Evolutionary conservation across 768 basidiomycete species (phyloP).

Genomic region (Suillus cothurnatus): DNA sequence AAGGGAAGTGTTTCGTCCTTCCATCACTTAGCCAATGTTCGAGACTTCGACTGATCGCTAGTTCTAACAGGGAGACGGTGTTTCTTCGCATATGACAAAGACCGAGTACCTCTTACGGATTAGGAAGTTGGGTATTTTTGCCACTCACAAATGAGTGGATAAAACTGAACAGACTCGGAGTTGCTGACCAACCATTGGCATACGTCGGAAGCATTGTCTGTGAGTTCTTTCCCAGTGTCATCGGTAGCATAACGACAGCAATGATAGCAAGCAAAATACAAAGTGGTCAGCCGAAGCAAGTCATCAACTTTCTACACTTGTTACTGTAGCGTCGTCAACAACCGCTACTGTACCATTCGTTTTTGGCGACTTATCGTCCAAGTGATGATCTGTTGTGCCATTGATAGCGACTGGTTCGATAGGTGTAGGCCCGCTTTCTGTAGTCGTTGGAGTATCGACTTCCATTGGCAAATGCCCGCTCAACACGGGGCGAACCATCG

Average conservation of each 20-base stretch:
- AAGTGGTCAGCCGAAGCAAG: neutral
- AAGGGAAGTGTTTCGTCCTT: conserved; percentile 14
- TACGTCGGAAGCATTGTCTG: neutral
- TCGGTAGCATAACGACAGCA: conserved; percentile 4
- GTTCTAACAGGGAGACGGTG: neutral
- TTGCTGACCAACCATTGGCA: neutral
- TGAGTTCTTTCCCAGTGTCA: neutral
- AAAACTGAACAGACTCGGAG: neutral
- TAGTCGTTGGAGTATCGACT: conserved; percentile 24
- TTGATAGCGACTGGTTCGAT: conserved; percentile 18
- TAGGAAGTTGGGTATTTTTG: conserved; percentile 1
- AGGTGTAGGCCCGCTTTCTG: conserved; percentile 20
- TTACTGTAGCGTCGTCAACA: conserved; percentile 23
- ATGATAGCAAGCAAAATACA: neutral
- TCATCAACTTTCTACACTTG: conserved; percentile 14
- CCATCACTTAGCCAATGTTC: neutral
- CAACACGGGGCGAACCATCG: conserved; percentile 35
- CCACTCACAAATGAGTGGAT: neutral
- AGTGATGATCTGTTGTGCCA: conserved; percentile 13
- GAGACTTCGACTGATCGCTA: neutral
- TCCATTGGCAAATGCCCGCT: conserved; percentile 35
- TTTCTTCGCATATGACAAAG: neutral
- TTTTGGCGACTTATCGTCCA: conserved; percentile 19
- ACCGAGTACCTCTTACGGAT: neutral
- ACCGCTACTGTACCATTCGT: conserved; percentile 24